Percentiles rank a stretch among this genome's conserved stretches.
These are phyloP conservation scores for Pseudogymnoascus sp. DNA, from an alignment of 2,329 filamentous ascomycete genomes.

Conservation along the genomic window DNA sequence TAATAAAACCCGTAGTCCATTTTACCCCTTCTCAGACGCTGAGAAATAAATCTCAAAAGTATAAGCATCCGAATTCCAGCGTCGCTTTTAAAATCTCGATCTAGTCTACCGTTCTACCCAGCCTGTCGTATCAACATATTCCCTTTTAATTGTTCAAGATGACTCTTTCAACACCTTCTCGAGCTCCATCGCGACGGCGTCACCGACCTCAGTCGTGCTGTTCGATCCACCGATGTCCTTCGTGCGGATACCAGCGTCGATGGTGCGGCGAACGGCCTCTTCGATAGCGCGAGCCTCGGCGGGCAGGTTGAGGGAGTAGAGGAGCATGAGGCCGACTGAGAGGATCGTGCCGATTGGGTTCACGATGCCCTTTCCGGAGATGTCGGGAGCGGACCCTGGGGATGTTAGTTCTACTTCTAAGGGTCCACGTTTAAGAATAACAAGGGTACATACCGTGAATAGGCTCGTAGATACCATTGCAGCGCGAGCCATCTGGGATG, in stretches of 20 bases:
- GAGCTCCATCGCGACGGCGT: slow-evolving; percentile 71
- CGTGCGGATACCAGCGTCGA: slow-evolving; percentile 72
- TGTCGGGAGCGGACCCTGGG: slow-evolving; percentile 80
- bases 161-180: slow-evolving; percentile 49
- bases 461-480: slow-evolving; percentile 95
- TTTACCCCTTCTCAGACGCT: not conserved
- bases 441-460: slow-evolving; percentile 65
- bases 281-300: slow-evolving; percentile 73
- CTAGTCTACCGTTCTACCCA: slow-evolving; percentile 12
- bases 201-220: slow-evolving; percentile 70
- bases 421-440: not conserved
- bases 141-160: not conserved
- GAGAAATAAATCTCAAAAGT: not conserved
- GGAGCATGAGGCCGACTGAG: slow-evolving; percentile 90
- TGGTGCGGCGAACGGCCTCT: slow-evolving; percentile 68
- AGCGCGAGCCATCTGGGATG: slow-evolving; percentile 73
- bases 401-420: slow-evolving; percentile 8
- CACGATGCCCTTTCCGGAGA: slow-evolving; percentile 83
- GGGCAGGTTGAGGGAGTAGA: slow-evolving; percentile 78
- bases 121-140: not conserved
- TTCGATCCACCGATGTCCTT: slow-evolving; percentile 76
- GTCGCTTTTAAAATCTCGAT: slow-evolving; percentile 3
- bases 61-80: not conserved
- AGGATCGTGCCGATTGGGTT: slow-evolving; percentile 90
- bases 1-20: not conserved